These are phyloP conservation scores for Magnusiomyces fungicola DNA, from an alignment of 1,139 yeast genomes.

Conservation along the genomic window DNA sequence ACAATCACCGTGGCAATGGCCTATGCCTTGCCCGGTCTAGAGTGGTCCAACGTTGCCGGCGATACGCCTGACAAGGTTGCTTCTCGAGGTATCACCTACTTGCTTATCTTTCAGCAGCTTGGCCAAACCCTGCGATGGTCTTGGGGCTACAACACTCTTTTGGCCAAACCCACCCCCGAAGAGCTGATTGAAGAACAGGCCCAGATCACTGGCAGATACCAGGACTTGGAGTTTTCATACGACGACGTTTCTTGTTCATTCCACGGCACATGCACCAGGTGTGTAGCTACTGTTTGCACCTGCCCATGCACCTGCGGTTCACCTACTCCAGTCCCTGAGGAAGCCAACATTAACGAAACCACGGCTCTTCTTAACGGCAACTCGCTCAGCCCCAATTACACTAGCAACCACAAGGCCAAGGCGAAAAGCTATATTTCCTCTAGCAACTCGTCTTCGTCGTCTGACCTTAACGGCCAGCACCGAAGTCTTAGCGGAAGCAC, in stretches of 20 bases:
- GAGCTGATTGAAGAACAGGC: slow-evolving; percentile 14
- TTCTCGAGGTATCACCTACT: slow-evolving; percentile 68
- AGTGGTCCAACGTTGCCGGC: slow-evolving; percentile 64
- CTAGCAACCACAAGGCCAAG: too few species aligned
- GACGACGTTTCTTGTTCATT: neutral
- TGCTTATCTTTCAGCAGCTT: slow-evolving; percentile 73
- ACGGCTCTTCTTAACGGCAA: neutral
- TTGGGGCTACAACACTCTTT: slow-evolving; percentile 78
- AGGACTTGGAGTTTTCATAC: neutral
- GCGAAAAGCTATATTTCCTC: neutral
- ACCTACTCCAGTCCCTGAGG: neutral
- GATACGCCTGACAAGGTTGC: slow-evolving; percentile 69
- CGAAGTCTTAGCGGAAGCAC: slow-evolving; percentile 1
- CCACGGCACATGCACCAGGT: neutral
- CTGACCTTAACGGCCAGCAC: neutral
- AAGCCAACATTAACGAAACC: neutral
- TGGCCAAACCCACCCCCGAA: slow-evolving; percentile 41
- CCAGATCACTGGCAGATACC: slow-evolving; percentile 1
- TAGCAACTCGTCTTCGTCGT: slow-evolving; percentile 1
- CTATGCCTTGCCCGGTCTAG: slow-evolving; percentile 61
- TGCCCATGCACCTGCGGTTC: neutral
- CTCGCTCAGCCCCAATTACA: too few species aligned
- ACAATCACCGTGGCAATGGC: slow-evolving; percentile 66
- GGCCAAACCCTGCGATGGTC: slow-evolving; percentile 85
- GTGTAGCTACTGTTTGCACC: neutral